Base-by-base conservation (phyloP, 441 rosid species). In the Gossypium gossypioides region DNA sequence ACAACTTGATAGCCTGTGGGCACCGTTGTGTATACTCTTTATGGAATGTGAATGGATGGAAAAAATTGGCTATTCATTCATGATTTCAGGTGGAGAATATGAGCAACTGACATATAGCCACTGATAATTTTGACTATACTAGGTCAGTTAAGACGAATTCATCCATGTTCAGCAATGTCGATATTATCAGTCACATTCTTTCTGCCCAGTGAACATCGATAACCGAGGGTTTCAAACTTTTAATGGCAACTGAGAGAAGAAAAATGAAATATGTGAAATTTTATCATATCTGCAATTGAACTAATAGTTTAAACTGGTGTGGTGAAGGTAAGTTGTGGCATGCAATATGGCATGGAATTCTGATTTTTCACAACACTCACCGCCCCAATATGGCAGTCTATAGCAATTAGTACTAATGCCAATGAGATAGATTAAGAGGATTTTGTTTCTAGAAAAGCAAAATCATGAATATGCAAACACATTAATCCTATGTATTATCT, bases 31-130 rank as follows among this genome's bases (percentile, higher is more conserved):
- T 48, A 62, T 75, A 73, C 81, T 61, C 75, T 70, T 78, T 69
- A 73, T 48, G 77, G 76, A 76, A 72, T 73, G 60, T 74, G 59
- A 72, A 57, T 44, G 65, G 71, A 27, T 34, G 40, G 8, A 51
- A 67, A 67, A 67, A 61, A 27, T 10, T 67, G 63, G 55, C 68
- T 24, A 13, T 10, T 66, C 16, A 76, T 46, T 13, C 60, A 68
- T 68, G 72, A 68, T 60, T 71, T 74, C 72, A 55, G 18, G 50
- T 44, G 58, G 68, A 64, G 67, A 6, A 55, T 70, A 62, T 60
- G 46, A 70, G 27, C 42, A 77, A 72, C 48, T 19, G 58, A 60
- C 25, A 72, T 24, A 59, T 58, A 27, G 16, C 44, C 54, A 57
- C 62, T 56, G 18, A 12, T 27, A 46, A 62, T 34, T 44, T 52